Percentiles rank a stretch among this genome's conserved stretches.
phyloP scores from a whole-genome alignment of 164 flowering plant species.

The Piper betle region DNA sequence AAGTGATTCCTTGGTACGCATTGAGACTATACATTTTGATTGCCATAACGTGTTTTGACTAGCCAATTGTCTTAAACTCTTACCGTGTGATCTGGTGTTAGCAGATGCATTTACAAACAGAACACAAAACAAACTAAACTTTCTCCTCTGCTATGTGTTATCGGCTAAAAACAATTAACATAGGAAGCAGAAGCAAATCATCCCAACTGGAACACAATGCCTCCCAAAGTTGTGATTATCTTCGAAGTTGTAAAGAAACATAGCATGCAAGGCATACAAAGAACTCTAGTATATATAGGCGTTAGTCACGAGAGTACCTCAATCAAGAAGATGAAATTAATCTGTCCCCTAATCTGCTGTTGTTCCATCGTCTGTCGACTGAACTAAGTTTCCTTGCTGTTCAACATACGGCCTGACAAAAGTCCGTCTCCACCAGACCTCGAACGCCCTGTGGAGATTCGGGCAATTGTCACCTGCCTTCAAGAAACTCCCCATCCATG shows the following conservation, averaged over 20 bases:
- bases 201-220: no score
- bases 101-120: neutral
- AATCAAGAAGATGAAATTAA: neutral
- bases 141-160: no score
- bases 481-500: conserved; percentile 77
- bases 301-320: no score
- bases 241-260: neutral
- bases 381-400: conserved; percentile 13
- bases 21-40: no score
- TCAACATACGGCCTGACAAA: conserved; percentile 60
- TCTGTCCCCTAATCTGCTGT: conserved; percentile 2
- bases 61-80: no score
- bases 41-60: neutral
- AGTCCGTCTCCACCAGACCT: conserved; percentile 98
- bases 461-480: conserved; percentile 86
- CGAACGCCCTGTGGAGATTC: conserved; percentile 87
- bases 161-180: no score
- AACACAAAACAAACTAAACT: no score
- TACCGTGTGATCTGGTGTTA: neutral
- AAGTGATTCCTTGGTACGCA: no score
- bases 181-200: no score
- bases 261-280: no score
- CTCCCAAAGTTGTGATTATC: neutral
- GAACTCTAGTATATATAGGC: no score
- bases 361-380: conserved; percentile 9